Base-by-base conservation (phyloP, 1,284 basidiomycete genomes). In the Ustilago xerochloae region DNA sequence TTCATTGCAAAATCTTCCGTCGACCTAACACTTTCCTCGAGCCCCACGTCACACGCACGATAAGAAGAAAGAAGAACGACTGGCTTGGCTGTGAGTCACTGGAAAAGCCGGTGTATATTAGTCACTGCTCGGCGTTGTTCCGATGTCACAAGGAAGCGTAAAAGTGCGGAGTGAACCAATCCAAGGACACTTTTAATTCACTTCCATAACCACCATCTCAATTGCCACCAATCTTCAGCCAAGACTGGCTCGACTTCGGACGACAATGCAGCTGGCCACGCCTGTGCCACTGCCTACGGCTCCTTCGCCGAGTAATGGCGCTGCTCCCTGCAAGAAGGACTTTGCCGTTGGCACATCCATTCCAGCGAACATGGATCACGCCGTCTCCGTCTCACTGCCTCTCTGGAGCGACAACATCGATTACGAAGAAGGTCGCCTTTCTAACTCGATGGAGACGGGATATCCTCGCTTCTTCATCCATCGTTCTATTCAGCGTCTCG, bases 391-490 rank as follows among this genome's bases (percentile, higher is more conserved):
- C n/a, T 97, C 94, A 7, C 88, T 99, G 0, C 97, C 97, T 0
- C 93, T 89, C 18, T 99, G 96, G 96, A 87, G 87, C 52, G 97
- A 98, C 85, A 94, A 92, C 77, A 89, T 99, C 48, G 95, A 88
- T 13, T 99, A 98, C 79, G 96, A 98, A 85, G 92, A 94, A 80
- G 94, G 94, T 13, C 88, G 93, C 35, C 90, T 99, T 6, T 84
- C 91, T 2, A 88, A 92, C 59, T 87, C 87, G 16, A 95, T 98
- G 94, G 89, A 92, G 59, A 90, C 91, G 5, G 97, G 96, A n/a
- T 99, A 99, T 83, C 97, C 97, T 0, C 88, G 97, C 48, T 99
- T 99, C 87, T 98, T 97, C 84, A 92, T 99, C 57, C 93, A 97
- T 84, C 87, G 90, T 24, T 91, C 88, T 72, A 94, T 98, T 35